Base-by-base conservation (phyloP, 805 yeast species). In the Lipomyces spencermartinsiae region DNA sequence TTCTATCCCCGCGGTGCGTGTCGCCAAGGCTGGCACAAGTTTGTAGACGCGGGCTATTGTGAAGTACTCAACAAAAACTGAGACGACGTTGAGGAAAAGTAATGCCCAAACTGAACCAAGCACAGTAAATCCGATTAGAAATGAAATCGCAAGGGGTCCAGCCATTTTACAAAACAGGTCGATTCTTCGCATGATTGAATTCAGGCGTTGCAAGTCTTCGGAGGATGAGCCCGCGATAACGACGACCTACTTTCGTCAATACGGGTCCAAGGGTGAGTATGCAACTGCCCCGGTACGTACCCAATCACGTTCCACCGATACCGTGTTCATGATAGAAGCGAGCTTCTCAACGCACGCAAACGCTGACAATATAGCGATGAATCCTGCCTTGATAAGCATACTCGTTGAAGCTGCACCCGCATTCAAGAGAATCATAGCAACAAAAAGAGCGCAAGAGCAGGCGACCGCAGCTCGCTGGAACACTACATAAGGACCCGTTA, bases 271-370 rank as follows among this genome's bases (percentile, higher is more conserved):
- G 79, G 1, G 80, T 53, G 57, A n/a, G 31, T 3, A 31, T 12
- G 12, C 8, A 43, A 53, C 22, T 29, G 34, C 12, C n/a, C 16
- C 16, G 39, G 34, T 14, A 57, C 61, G 4, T 56, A 57, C 77
- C 83, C 83, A 81, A 69, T 81, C 83, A 46, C 83, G 73, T 54
- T 80, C 81, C 19, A 81, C 78, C 3, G 82, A 71, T n/a, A 81
- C 76, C 37, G 76, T 76, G 68, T 81, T 81, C 39, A 80, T 74
- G 54, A 78, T 74, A 3, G 80, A 71, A 60, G 76, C 76, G 19
- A 79, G 70, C 56, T 74, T 77, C 68, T 81, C 83, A 19, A 76
- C 73, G 54, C 80, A 75, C 2, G 81, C 83, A 59, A 78, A 39
- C 4, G 77, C 68, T 7, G 77, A 76, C 12, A 79, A 58, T 8